Percentiles rank a stretch among this genome's conserved stretches.
phyloP scores from a whole-genome alignment of 2,329 filamentous ascomycete genomes.

The Penicillium sp. region DNA sequence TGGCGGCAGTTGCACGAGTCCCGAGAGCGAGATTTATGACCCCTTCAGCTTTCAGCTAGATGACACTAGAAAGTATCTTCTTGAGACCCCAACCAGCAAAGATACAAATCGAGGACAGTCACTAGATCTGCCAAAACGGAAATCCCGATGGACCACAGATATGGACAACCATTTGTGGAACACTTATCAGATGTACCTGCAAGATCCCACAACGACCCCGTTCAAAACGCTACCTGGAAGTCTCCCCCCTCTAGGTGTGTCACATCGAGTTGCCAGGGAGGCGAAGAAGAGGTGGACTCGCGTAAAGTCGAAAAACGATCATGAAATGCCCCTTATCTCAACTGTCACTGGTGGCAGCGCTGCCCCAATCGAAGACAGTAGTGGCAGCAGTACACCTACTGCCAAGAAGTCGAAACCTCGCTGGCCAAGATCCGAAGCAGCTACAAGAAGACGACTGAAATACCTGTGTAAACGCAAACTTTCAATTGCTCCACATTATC shows the following conservation, averaged over 20 bases:
- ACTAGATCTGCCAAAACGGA: constrained; percentile 23
- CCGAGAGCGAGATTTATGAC: constrained; percentile 56
- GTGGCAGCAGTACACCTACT: constrained; percentile 48
- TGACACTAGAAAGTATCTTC: constrained; percentile 32
- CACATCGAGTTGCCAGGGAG: constrained; percentile 59
- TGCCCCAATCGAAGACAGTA: constrained; percentile 44
- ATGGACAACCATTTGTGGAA: constrained; percentile 66
- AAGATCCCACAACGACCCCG: constrained; percentile 62
- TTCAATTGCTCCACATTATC: constrained; percentile 60
- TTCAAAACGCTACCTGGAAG: constrained; percentile 65
- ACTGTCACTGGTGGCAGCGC: background rate
- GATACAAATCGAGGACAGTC: constrained; percentile 25
- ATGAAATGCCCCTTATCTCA: constrained; percentile 9
- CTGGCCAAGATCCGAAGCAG: constrained; percentile 57
- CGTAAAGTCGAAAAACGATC: constrained; percentile 32
- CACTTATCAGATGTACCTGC: constrained; percentile 62
- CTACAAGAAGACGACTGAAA: constrained; percentile 56
- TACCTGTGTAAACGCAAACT: constrained; percentile 59
- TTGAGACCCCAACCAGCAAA: constrained; percentile 36
- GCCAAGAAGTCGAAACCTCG: constrained; percentile 31
- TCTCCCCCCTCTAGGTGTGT: constrained; percentile 61
- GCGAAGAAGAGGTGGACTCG: constrained; percentile 59
- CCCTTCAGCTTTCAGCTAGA: constrained; percentile 48
- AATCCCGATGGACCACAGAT: constrained; percentile 52
- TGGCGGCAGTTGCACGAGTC: constrained; percentile 59